Conservation (phyloP, 306 rosid species). For the Betula pendula region DNA sequence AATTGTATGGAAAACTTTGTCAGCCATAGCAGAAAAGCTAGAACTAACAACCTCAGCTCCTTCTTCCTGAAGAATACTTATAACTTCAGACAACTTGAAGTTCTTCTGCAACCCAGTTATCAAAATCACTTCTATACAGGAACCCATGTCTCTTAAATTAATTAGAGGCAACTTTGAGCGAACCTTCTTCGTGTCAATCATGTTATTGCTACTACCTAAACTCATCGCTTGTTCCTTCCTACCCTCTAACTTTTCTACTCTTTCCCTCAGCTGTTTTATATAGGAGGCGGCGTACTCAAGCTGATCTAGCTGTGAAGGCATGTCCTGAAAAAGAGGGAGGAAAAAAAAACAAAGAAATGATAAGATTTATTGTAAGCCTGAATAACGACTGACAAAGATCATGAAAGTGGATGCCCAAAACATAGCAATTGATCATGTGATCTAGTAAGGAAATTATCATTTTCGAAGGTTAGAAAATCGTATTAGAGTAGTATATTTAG, state of each 20-base stretch:
- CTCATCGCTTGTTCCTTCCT: conserved; percentile 42
- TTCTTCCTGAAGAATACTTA: conserved; percentile 61
- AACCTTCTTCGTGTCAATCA: background rate
- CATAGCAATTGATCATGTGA: too few species aligned
- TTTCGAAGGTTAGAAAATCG: too few species aligned
- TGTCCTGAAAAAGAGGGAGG: conserved; percentile 30
- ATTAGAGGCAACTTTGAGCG: conserved; percentile 39
- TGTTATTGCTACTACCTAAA: background rate
- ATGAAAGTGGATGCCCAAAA: too few species aligned
- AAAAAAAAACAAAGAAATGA: background rate
- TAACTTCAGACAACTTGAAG: conserved; percentile 56
- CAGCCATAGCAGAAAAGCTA: conserved; percentile 39
- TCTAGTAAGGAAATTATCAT: too few species aligned
- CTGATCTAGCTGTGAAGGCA: conserved; percentile 53
- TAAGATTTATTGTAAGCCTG: background rate
- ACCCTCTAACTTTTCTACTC: conserved; percentile 49
- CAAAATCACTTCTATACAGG: conserved; percentile 51
- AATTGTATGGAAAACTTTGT: conserved; percentile 49
- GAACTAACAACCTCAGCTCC: conserved; percentile 68
- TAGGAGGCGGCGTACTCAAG: conserved; percentile 49
- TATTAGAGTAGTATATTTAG: background rate
- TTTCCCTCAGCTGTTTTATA: conserved; percentile 48
- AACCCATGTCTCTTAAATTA: conserved; percentile 51
- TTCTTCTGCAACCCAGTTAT: conserved; percentile 50
- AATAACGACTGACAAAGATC: too few species aligned